A percentile compares a stretch with the other conserved stretches of the same genome.
These are phyloP conservation scores for Chlamydomonas reinhardtii DNA, from an alignment of 163 green algal genomes.

Conservation along the genomic window DNA sequence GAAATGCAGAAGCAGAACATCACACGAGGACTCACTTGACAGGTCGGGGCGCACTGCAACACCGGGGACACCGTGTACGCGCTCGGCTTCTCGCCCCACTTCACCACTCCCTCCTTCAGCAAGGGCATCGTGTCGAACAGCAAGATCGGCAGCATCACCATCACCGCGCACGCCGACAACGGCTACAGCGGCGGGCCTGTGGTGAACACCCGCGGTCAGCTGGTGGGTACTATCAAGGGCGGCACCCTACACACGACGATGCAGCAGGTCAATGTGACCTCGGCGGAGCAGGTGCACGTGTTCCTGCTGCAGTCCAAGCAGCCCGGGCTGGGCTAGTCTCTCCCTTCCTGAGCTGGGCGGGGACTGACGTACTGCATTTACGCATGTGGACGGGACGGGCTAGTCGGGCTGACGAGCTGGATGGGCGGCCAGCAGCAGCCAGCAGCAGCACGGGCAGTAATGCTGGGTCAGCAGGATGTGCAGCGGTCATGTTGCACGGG, in stretches of 20 bases:
- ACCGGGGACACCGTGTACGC: constrained; percentile 5
- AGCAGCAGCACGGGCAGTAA: no score
- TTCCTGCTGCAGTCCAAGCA: constrained; percentile 32
- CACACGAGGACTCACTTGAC: no score
- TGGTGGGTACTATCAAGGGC: constrained; percentile 23
- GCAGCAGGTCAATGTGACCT: not conserved
- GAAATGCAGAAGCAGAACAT: no score
- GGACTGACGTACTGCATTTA: no score
- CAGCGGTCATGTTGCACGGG: no score
- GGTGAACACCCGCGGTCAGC: not conserved
- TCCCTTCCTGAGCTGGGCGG: no score
- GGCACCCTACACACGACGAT: not conserved
- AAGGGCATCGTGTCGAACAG: not conserved
- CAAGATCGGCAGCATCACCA: not conserved
- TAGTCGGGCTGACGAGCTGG: no score
- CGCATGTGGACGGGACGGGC: no score
- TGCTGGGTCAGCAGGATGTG: no score
- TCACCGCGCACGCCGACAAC: constrained; percentile 4
- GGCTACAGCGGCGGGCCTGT: constrained; percentile 18
- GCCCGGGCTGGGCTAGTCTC: not conserved
- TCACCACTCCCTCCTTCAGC: not conserved
- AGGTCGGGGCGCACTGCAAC: not conserved
- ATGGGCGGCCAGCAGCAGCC: no score
- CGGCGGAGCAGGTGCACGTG: not conserved
- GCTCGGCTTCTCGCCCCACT: constrained; percentile 17